Conservation (phyloP, 176 grass and related monocot species). For the Bothriochloa decipiens region DNA sequence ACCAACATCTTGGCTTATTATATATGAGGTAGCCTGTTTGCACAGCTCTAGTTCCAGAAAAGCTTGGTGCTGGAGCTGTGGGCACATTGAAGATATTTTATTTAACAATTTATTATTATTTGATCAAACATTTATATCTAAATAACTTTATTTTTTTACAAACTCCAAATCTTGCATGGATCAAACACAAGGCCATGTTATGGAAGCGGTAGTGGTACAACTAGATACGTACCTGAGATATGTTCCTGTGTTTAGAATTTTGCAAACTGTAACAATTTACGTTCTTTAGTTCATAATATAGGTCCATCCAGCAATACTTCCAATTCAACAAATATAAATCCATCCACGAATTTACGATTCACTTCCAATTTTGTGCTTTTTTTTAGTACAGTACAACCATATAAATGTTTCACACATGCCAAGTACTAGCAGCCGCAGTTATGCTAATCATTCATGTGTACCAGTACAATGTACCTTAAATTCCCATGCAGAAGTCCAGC, state of each 20-base stretch:
- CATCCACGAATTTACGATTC: neutral
- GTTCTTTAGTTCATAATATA: neutral
- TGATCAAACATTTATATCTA: neutral
- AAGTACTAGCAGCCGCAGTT: neutral
- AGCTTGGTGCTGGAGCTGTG: neutral
- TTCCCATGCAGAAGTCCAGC: neutral
- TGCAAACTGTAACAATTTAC: neutral
- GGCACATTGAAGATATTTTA: neutral
- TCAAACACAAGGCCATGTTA: neutral
- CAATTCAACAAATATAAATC: neutral
- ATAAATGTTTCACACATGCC: neutral
- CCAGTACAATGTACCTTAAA: neutral
- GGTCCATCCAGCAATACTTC: neutral
- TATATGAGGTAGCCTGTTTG: neutral
- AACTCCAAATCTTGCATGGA: neutral
- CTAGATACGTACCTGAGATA: neutral
- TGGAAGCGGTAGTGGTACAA: neutral
- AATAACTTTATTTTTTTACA: neutral
- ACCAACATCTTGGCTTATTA: neutral
- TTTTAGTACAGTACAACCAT: neutral
- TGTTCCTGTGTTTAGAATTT: neutral
- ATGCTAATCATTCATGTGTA: neutral
- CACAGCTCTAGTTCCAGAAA: conserved; percentile 1
- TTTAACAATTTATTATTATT: neutral
- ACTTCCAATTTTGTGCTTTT: neutral